Conservation (phyloP, 805 yeast species). For the Candida glaebosa region DNA sequence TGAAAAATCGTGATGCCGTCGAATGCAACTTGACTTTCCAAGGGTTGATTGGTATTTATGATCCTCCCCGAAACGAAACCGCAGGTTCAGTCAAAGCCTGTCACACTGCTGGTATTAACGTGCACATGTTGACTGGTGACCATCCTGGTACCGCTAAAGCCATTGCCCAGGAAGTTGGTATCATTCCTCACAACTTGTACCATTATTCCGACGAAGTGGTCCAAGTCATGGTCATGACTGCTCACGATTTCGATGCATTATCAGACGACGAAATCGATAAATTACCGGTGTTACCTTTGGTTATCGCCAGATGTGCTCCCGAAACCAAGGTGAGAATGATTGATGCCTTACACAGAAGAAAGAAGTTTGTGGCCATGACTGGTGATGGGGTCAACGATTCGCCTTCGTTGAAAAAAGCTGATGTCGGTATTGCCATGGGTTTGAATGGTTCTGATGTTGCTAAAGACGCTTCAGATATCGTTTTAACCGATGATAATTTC, state of each 20-base stretch:
- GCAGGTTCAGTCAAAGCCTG: constrained; percentile 61
- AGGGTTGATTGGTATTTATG: constrained; percentile 75
- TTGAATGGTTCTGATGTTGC: constrained; percentile 77
- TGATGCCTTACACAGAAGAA: constrained; percentile 37
- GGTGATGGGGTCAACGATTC: constrained; percentile 80
- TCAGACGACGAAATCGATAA: constrained; percentile 30
- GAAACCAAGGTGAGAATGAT: constrained; percentile 41
- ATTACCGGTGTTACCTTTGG: constrained; percentile 37
- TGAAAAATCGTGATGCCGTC: constrained; percentile 31
- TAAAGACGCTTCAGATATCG: constrained; percentile 79
- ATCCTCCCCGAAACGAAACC: constrained; percentile 74
- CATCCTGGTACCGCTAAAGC: constrained; percentile 77
- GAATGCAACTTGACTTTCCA: constrained; percentile 55
- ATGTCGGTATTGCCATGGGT: constrained; percentile 85
- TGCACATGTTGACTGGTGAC: constrained; percentile 81
- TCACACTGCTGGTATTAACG: constrained; percentile 73
- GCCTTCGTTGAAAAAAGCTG: constrained; percentile 71
- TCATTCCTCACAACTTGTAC: constrained; percentile 50
- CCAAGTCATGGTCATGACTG: constrained; percentile 35
- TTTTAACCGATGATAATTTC: constrained; percentile 67
- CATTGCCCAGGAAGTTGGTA: constrained; percentile 79
- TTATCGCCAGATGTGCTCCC: constrained; percentile 40
- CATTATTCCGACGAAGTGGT: constrained; percentile 33
- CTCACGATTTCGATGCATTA: constrained; percentile 31
- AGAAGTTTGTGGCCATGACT: constrained; percentile 38